Evolutionary conservation across 352 stramenopile species (phyloP), one percentile per base, ranked within the genome.

Genomic region (Phytopythium helicoides): DNA sequence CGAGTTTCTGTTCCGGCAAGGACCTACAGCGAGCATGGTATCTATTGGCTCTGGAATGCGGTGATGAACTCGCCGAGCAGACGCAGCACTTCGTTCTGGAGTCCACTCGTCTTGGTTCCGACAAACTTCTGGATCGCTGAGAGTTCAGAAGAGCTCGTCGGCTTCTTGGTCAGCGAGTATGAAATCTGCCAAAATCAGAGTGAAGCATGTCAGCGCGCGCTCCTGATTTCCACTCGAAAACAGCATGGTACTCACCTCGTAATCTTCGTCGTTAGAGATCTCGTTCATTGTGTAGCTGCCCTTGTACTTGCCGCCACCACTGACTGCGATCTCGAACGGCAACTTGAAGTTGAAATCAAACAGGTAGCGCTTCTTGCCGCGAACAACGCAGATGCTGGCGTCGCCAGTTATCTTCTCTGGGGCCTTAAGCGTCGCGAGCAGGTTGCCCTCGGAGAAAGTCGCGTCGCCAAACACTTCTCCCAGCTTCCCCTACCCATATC

Each of bases 331-430:
- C 47, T 93, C 70, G 23, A 95, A 83, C 14, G 70, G 76, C 31
- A 92, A 53, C 54, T 82, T 82, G 25, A 95, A 89, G 38, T 64
- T 83, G 41, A 90, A 95, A 58, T 97, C 88, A 53, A 92, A 95
- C 50, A 97, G 55, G 66, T 83, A 93, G 16, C 87, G 80, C 60
- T 94, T 95, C 69, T 92, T 93, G 56, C 88, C 88, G 36, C 88
- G 83, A 45, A 93, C 80, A 34, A 96, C 78, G 50, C 84, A 94
- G 47, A 95, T 86, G 38, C 85, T 94, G n/a, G 85, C 83, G 56
- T 97, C 85, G 12, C 86, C 86, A 12, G 70, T 76, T 33, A 94
- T 59, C 51, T 93, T 86, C 47, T 89, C 74, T 0, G 79, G 79
- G 3, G 73, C 61, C n/a, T 70, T 73, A n/a, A 92, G 52, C 26